Base-by-base conservation (phyloP, 208 protist species). In the Naegleria gruberi region DNA sequence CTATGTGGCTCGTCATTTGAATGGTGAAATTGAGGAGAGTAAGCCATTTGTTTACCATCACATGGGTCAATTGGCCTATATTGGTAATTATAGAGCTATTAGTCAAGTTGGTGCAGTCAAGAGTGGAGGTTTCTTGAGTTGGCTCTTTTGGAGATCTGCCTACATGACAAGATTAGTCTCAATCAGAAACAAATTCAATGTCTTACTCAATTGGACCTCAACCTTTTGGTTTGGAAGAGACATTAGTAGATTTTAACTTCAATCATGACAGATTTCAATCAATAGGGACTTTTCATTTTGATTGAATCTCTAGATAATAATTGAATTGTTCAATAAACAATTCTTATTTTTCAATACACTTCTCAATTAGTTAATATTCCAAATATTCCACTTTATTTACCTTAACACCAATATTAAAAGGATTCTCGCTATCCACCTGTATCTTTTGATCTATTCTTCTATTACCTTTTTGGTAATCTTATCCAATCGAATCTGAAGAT, bases 161-260 rank as follows among this genome's bases (percentile, higher is more conserved):
- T 93, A 93, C 77, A 45, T 93, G 40, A 92, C 90, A 12, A 87
- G 86, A 90, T 23, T 92, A 3, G 91, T 91, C 43, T 82, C 44
- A 23, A 7, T 92, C 2, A 73, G 86, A 51, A 45, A 73, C 40
- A 93, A 92, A 45, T n/a, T 93, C 0, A 65, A 89, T 82, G 90
- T 93, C 1, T 90, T 90, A 57, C 51, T 92, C n/a, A 86, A 93
- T 81, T 93, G 91, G 91, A 34, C 51, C 1, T 83, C 41, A 34
- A 90, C 87, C 40, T 90, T 90, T 23, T 55, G 65, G 4, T 90
- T 90, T 84, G 87, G 87, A 6, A 46, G 87, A 41, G 87, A 90
- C 41, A 84, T 90, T 84, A 43, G 40, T 37, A 90, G 91, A 83
- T 93, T 91, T n/a, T 91, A 65, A 51, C 8, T 55, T 55, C 15